Conservation (phyloP, 768 basidiomycete species). For the Mycena latifolia region DNA sequence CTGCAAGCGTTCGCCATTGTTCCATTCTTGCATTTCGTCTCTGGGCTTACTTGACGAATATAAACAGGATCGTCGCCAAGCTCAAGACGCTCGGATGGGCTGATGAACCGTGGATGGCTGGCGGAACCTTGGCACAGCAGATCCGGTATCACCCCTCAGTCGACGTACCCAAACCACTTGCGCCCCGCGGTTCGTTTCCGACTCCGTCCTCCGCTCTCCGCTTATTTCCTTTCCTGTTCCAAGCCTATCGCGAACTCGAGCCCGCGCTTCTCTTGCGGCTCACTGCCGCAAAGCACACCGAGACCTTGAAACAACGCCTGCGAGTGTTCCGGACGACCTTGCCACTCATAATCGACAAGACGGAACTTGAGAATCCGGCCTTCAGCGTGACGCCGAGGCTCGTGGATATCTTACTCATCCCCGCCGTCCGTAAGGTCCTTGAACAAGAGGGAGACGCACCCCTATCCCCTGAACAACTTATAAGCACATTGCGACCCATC, state of each 20-base stretch:
- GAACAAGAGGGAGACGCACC: constrained; percentile 1
- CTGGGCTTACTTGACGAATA: not conserved
- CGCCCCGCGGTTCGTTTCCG: constrained; percentile 16
- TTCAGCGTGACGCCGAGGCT: not conserved
- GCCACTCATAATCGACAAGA: not conserved
- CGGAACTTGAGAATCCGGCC: not conserved
- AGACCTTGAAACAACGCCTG: constrained; percentile 1
- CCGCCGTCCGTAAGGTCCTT: constrained; percentile 17
- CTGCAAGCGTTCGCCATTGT: constrained; percentile 17
- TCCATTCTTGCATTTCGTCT: not conserved
- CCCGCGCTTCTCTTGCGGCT: constrained; percentile 12
- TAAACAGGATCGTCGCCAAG: constrained; percentile 19
- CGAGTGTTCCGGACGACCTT: not conserved
- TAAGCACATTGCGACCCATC: not conserved
- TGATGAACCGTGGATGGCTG: constrained; percentile 24
- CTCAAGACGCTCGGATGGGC: constrained; percentile 24
- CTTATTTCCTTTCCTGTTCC: not conserved
- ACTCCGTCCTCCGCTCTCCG: not conserved
- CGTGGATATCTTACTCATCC: constrained; percentile 19
- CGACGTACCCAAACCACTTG: not conserved
- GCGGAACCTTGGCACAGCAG: constrained; percentile 2
- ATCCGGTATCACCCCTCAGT: constrained; percentile 7
- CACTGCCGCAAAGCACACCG: constrained; percentile 15
- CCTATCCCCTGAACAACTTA: not conserved
- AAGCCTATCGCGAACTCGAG: constrained; percentile 21